phyloP scores from a whole-genome alignment of 208 protist genomes.

The Leishmania major region DNA sequence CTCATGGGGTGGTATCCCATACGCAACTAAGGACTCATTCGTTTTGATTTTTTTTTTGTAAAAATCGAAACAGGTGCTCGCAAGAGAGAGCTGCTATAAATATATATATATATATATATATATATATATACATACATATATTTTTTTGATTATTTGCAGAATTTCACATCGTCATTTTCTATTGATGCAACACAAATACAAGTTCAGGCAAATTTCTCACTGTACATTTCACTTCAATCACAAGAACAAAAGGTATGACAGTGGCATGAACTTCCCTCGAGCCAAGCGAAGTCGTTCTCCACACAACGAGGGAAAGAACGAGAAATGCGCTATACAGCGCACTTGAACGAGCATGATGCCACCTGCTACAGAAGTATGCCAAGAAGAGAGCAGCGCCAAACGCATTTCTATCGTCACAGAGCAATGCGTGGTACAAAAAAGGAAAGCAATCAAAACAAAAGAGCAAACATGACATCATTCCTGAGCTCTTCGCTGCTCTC shows the following conservation, averaged over 20 bases:
- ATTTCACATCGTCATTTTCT: neutral
- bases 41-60: neutral
- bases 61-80: neutral
- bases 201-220: neutral
- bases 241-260: neutral
- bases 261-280: neutral
- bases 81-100: neutral
- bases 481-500: conserved; percentile 29
- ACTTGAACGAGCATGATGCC: neutral
- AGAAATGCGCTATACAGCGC: neutral
- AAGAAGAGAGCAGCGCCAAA: conserved; percentile 3
- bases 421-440: conserved; percentile 7
- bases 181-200: neutral
- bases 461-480: neutral
- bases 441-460: neutral
- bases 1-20: neutral
- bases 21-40: neutral
- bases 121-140: neutral
- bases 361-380: too few species aligned
- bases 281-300: neutral
- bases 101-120: neutral
- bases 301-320: neutral
- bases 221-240: neutral
- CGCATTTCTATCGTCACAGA: neutral
- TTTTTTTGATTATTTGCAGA: neutral